Percentiles rank a stretch among this genome's conserved stretches.
Conservation (phyloP, 345 rosid genomes). For the Heritiera littoralis region DNA sequence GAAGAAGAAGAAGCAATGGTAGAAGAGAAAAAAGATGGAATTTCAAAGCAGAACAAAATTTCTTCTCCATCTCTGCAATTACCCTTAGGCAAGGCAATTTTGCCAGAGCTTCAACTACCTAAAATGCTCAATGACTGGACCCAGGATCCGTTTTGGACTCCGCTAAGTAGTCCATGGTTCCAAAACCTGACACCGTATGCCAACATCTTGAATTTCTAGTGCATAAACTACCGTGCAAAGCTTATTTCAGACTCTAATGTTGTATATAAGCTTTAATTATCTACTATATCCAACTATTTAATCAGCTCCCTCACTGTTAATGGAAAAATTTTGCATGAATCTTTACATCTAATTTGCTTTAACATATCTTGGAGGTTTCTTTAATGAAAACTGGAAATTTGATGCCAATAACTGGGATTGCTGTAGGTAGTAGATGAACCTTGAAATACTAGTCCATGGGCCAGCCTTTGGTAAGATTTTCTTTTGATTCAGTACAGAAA, state of each 20-base stretch:
- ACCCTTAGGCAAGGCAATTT: conserved; percentile 43
- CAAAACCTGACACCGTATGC: conserved; percentile 57
- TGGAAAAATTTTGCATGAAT: not conserved
- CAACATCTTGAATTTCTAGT: conserved; percentile 55
- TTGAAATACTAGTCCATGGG: not conserved
- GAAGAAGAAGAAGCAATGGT: conserved; percentile 6
- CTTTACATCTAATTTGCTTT: not conserved
- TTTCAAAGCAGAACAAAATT: conserved; percentile 17
- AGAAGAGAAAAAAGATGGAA: conserved; percentile 10
- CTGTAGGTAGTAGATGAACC: not conserved
- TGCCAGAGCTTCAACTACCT: conserved; percentile 76
- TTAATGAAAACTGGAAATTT: not conserved
- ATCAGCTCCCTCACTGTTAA: not conserved
- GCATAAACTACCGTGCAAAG: not conserved
- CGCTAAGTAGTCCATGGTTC: conserved; percentile 80
- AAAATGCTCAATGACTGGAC: conserved; percentile 65
- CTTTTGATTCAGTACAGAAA: not conserved
- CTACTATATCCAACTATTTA: not conserved
- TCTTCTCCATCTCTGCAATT: conserved; percentile 40
- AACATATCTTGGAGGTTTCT: not conserved
- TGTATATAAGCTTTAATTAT: conserved; percentile 12
- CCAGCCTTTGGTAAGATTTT: not conserved
- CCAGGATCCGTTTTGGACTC: conserved; percentile 55
- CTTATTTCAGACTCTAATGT: conserved; percentile 1
- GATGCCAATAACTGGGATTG: not conserved